Percentiles rank a stretch among this genome's conserved stretches.
Conservation (phyloP, 768 basidiomycete genomes). For the Kwoniella dejecticola region DNA sequence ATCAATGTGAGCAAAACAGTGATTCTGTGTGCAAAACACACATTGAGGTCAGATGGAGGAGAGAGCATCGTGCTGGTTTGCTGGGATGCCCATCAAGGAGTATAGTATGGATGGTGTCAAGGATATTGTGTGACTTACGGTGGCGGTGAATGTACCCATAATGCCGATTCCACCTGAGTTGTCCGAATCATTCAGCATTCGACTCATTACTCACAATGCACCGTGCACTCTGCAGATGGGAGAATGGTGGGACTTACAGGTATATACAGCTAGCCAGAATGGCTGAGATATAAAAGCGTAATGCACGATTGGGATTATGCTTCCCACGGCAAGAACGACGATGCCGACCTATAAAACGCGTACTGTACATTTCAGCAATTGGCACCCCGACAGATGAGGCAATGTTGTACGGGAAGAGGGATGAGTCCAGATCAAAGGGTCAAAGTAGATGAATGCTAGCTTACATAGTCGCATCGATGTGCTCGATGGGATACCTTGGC, state of each 20-base stretch:
- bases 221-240: background rate
- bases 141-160: too few relatives aligned
- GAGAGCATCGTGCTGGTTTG: background rate
- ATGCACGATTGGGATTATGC: constrained; percentile 73
- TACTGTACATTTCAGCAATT: background rate
- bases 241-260: constrained; percentile 19
- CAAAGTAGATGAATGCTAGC: constrained; percentile 27
- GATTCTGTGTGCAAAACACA: too few relatives aligned
- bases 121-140: too few relatives aligned
- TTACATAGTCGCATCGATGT: constrained; percentile 58
- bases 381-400: background rate
- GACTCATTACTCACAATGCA: background rate
- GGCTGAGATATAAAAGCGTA: constrained; percentile 62
- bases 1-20: background rate
- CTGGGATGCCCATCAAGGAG: too few relatives aligned
- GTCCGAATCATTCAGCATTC: background rate
- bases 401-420: too few relatives aligned
- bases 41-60: background rate
- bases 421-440: background rate
- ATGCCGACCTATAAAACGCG: constrained; percentile 71
- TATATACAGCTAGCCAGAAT: constrained; percentile 34
- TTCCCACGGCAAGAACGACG: constrained; percentile 72
- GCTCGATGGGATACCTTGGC: constrained; percentile 58
- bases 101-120: too few relatives aligned
- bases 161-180: too few relatives aligned